Percentiles rank a stretch among this genome's conserved stretches.
These are phyloP conservation scores for Blastomyces silverae DNA, from an alignment of 2,329 filamentous ascomycete species.

Conservation along the genomic window DNA sequence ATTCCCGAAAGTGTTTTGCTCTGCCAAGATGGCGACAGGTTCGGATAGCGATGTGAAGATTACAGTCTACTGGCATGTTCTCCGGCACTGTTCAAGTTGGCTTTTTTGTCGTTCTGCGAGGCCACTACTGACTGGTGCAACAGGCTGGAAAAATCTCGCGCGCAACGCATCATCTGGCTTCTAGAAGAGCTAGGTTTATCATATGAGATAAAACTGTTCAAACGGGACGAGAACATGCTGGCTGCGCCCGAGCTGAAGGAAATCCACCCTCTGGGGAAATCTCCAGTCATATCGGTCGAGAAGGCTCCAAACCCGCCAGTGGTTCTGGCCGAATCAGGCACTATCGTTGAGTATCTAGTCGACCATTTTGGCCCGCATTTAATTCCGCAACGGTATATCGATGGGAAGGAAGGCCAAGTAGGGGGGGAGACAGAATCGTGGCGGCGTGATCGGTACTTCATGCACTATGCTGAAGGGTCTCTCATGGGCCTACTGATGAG, in stretches of 20 bases:
- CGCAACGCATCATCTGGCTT: conserved; percentile 78
- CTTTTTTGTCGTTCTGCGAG: background rate
- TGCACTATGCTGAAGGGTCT: conserved; percentile 81
- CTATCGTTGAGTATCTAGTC: conserved; percentile 74
- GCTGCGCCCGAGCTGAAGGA: conserved; percentile 70
- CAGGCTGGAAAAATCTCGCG: conserved; percentile 77
- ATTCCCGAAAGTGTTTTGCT: background rate
- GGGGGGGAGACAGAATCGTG: conserved; percentile 55
- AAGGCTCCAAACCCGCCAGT: conserved; percentile 44
- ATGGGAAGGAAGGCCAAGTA: conserved; percentile 49
- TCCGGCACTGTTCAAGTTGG: background rate
- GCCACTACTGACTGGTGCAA: conserved; percentile 12
- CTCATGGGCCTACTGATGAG: conserved; percentile 67
- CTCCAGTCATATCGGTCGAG: conserved; percentile 66
- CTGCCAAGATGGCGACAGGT: conserved; percentile 20
- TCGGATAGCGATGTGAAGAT: conserved; percentile 44
- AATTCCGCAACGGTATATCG: conserved; percentile 47
- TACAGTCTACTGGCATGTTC: conserved; percentile 56
- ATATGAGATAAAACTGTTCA: conserved; percentile 75
- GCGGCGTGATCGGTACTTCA: conserved; percentile 58
- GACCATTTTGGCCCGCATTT: conserved; percentile 56
- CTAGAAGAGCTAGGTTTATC: conserved; percentile 72
- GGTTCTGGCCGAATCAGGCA: conserved; percentile 72
- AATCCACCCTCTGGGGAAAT: conserved; percentile 80
- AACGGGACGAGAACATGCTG: conserved; percentile 56